Evolutionary conservation across 1,284 basidiomycete species (phyloP), one percentile per base, ranked within the genome.

Genomic region (Tylopilus orsonianus): DNA sequence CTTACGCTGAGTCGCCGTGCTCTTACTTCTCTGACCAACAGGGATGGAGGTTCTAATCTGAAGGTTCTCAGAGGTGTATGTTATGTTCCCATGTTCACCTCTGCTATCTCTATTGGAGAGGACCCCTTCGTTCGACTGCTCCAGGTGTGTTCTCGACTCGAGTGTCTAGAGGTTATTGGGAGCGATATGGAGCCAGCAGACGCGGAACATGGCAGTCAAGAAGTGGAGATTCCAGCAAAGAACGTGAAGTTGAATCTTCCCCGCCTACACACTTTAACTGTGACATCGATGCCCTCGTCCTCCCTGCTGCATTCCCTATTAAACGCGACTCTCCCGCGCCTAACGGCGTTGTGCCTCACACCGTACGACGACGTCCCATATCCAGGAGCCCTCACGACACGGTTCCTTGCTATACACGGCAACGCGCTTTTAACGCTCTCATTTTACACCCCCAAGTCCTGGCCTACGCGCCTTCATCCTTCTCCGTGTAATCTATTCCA

Each of bases 311-410:
- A 77, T 22, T 72, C 79, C 3, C 72, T 94, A 18, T 69, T 87
- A 9, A 62, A 72, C 24, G 78, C 85, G 0, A 65, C 79, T 0
- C 78, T 93, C 3, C 90, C 89, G 0, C 66, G 74, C 1, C 70
- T 93, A 30, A 72, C 66, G n/a, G 81, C 82, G 55, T 71, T 93
- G 18, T 81, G 80, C n/a, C 65, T 93, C 38, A 89, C 88, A 1
- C 83, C 86, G 3, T 90, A 84, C 61, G 77, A 84, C 49, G 85
- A 87, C 54, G 59, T 81, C 12, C 77, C 77, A 26, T 79, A 73
- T 50, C 79, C 83, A 12, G 62, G 67, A 12, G 78, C 85, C 1
- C 73, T 83, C 23, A 75, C 80, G 7, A 76, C 80, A 1, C 71
- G 70, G 16, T 80, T 94, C 57, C 83, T 92, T 41, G 59, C 70